A percentile compares a stretch with the other conserved stretches of the same genome.
Conservation (phyloP, 768 basidiomycete genomes). For the Rhodotorula taiwanensis region DNA sequence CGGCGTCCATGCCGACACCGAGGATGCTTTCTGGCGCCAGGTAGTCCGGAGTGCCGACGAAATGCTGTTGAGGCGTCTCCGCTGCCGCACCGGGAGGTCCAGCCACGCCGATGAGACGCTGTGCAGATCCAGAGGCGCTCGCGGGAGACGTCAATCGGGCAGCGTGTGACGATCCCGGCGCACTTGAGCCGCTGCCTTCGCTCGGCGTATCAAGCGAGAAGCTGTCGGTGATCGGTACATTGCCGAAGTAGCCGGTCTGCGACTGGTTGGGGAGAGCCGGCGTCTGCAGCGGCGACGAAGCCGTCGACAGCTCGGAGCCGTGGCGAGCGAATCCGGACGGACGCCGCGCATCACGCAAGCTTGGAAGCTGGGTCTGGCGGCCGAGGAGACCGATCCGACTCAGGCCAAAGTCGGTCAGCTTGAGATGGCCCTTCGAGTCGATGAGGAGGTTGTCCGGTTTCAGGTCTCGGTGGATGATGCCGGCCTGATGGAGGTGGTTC, state of each 20-base stretch:
- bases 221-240: conserved; percentile 30
- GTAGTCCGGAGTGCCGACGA: conserved; percentile 97
- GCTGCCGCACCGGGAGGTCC: conserved; percentile 29
- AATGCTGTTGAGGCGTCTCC: conserved; percentile 68
- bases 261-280: conserved; percentile 40
- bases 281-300: conserved; percentile 44
- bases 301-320: conserved; percentile 27
- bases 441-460: conserved; percentile 98
- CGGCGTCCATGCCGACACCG: conserved; percentile 88
- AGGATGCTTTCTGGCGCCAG: conserved; percentile 83
- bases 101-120: neutral
- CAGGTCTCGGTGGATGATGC: conserved; percentile 93
- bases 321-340: conserved; percentile 55
- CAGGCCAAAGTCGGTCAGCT: conserved; percentile 95
- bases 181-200: conserved; percentile 80
- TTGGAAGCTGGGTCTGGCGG: conserved; percentile 61
- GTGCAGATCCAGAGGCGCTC: conserved; percentile 51
- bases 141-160: conserved; percentile 73
- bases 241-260: conserved; percentile 46
- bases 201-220: conserved; percentile 44
- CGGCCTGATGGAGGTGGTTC: conserved; percentile 91
- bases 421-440: conserved; percentile 91
- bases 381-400: conserved; percentile 96
- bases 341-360: conserved; percentile 24
- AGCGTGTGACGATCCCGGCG: conserved; percentile 24